These are phyloP conservation scores for Cladosporium sp. DNA, from an alignment of 2,329 filamentous ascomycete genomes.

Conservation along the genomic window DNA sequence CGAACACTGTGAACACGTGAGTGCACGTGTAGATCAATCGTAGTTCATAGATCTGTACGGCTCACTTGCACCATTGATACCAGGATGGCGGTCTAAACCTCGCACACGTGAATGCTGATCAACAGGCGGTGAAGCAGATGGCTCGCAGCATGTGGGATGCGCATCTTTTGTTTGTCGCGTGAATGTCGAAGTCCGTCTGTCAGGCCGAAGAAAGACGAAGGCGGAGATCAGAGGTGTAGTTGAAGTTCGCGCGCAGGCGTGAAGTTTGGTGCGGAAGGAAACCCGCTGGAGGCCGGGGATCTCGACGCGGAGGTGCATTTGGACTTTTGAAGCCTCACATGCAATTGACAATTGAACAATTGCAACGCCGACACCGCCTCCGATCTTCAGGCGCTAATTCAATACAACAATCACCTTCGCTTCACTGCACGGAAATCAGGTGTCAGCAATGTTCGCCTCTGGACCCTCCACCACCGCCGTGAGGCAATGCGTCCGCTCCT, in stretches of 20 bases:
- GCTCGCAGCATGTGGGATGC: constrained; percentile 19
- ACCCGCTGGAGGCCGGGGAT: constrained; percentile 4
- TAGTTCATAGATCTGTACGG: not conserved
- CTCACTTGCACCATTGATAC: constrained; percentile 1
- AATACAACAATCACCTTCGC: constrained; percentile 1
- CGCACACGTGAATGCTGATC: constrained; percentile 1
- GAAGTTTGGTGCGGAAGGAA: constrained; percentile 1
- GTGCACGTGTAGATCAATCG: constrained; percentile 4
- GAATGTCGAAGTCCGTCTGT: not conserved
- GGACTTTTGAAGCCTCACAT: constrained; percentile 22
- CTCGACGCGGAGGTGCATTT: not conserved
- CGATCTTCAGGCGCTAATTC: constrained; percentile 2
- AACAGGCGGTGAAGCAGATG: not conserved
- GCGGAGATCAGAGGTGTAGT: not conserved
- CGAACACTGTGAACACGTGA: not conserved
- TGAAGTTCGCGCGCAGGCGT: constrained; percentile 13
- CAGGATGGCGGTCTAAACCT: not conserved
- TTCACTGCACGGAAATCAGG: not conserved
- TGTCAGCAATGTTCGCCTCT: constrained; percentile 14
- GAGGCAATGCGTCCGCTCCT: constrained; percentile 15
- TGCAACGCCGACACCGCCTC: not conserved
- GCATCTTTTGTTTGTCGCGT: not conserved
- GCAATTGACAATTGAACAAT: not conserved
- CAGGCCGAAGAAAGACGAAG: not conserved
- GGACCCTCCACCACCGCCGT: constrained; percentile 7